Base-by-base conservation (phyloP, 305 asterid genomes). In the Rubia tinctorum region DNA sequence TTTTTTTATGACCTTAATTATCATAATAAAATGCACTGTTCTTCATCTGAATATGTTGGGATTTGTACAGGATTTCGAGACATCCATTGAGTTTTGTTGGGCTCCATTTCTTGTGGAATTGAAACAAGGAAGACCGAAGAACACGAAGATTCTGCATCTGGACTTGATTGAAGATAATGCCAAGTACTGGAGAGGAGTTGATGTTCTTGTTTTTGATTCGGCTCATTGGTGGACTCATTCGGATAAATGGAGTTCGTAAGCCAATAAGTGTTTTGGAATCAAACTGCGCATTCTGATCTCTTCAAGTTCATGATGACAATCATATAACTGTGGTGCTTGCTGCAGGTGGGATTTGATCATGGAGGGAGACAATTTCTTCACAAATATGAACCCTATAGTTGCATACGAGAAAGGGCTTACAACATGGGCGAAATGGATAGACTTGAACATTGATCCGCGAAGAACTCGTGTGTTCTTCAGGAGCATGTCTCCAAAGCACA, bases 211-310 rank as follows among this genome's bases (percentile, higher is more conserved):
- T 68, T 93, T 89, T 68, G 97, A 93, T 85, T 93, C 98, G 2
- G 97, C 98, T 75, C 98, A 91, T 73, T 93, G 98, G 98, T 93
- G 98, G 97, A 86, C 97, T 79, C 97, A 87, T 72, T 89, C 98
- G 0, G 86, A 87, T 17, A 87, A 87, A 82, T 81, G 86, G 86
- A 86, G 89, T 82, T 90, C 97, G 98, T 93, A 88, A 74, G 91
- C 42, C 37, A 11, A 60, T 18, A 8, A 53, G 6, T 53, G 17
- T n/a, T 13, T 30, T 17, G 45, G 2, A 1, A 43, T 40, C 7
- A 40, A 40, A 40, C 44, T 5, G 1, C 1, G n/a, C 55, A 56
- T 56, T 56, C 62, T 56, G 40, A 49, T 25, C 66, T 60, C 66
- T 60, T 60, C 8, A 18, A 62, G n/a, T 14, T 1, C 59, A 53